Percentiles rank a stretch among this genome's conserved stretches.
Evolutionary conservation across 805 yeast genomes (phyloP).

Genomic region (Torulaspora gathmanii): DNA sequence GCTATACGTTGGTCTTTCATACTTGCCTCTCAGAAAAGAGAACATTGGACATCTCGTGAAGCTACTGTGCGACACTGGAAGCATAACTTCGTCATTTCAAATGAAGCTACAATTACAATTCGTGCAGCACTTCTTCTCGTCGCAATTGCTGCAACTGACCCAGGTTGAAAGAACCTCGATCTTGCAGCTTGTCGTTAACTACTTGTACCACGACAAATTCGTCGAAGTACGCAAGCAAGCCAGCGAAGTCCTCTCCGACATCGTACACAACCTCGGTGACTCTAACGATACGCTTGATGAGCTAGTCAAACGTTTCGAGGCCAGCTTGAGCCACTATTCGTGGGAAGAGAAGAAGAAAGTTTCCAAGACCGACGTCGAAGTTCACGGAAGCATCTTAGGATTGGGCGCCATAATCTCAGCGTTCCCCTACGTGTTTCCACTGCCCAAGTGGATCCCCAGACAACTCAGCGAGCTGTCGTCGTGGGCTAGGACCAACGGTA

Average conservation of each 20-base stretch:
- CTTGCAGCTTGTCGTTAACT: constrained; percentile 45
- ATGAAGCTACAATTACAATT: constrained; percentile 61
- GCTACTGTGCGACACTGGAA: constrained; percentile 42
- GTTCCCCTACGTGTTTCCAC: constrained; percentile 85
- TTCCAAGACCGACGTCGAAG: constrained; percentile 39
- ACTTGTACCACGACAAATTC: constrained; percentile 55
- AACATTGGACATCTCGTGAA: constrained; percentile 41
- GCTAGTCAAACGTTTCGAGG: constrained; percentile 42
- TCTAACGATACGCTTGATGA: constrained; percentile 37
- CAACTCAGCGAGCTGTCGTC: constrained; percentile 65
- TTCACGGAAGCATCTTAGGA: constrained; percentile 87
- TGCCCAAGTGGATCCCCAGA: constrained; percentile 84
- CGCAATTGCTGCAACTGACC: constrained; percentile 55
- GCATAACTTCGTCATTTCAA: constrained; percentile 52
- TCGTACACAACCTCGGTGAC: constrained; percentile 59
- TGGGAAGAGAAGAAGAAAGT: constrained; percentile 35
- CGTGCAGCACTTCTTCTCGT: constrained; percentile 64
- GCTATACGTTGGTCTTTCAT: constrained; percentile 44
- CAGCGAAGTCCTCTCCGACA: constrained; percentile 69
- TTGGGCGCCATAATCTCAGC: constrained; percentile 85
- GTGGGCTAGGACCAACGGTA: constrained; percentile 69
- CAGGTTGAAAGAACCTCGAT: constrained; percentile 45
- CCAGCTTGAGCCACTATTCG: constrained; percentile 24
- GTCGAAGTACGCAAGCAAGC: constrained; percentile 74
- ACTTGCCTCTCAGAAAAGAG: constrained; percentile 42